Evolutionary conservation across 2,329 filamentous ascomycete species (phyloP).

Genomic region (Aspergillus quadricinctus): DNA sequence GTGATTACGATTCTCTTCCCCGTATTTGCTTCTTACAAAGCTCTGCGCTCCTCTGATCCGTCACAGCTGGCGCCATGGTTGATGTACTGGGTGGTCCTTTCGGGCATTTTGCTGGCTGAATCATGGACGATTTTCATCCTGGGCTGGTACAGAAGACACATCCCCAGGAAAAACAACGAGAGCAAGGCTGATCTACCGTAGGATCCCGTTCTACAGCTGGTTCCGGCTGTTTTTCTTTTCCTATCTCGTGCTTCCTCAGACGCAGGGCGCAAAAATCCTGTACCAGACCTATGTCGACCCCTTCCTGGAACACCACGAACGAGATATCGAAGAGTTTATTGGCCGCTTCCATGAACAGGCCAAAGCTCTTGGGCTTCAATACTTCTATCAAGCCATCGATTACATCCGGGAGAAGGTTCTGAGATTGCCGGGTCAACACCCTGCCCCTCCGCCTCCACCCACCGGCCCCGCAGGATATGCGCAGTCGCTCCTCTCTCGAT

Average conservation of each 20-base stretch:
- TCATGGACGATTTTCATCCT: slow-evolving; percentile 85
- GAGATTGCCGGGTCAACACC: slow-evolving; percentile 63
- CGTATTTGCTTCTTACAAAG: slow-evolving; percentile 96
- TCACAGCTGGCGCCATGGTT: slow-evolving; percentile 92
- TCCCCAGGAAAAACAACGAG: not conserved
- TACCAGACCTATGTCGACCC: slow-evolving; percentile 85
- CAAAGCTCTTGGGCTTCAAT: slow-evolving; percentile 70
- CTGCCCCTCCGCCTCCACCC: slow-evolving; percentile 45
- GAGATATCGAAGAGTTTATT: slow-evolving; percentile 86
- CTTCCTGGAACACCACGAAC: slow-evolving; percentile 81
- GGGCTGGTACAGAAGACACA: slow-evolving; percentile 56
- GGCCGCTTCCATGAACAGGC: slow-evolving; percentile 73
- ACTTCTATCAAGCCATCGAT: slow-evolving; percentile 68
- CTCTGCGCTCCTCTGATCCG: slow-evolving; percentile 85
- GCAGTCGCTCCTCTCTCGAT: slow-evolving; percentile 76
- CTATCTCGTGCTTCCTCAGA: slow-evolving; percentile 95
- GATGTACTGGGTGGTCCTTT: slow-evolving; percentile 97
- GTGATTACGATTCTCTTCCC: slow-evolving; percentile 88
- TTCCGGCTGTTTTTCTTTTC: slow-evolving; percentile 80
- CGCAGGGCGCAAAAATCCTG: slow-evolving; percentile 82
- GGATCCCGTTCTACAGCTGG: slow-evolving; percentile 92
- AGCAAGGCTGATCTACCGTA: slow-evolving; percentile 25
- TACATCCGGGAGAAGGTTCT: slow-evolving; percentile 70
- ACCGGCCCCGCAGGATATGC: slow-evolving; percentile 57
- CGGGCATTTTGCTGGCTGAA: slow-evolving; percentile 74